Percentiles rank a stretch among this genome's conserved stretches.
These are phyloP conservation scores for Leishmania turanica DNA, from an alignment of 208 protist species.

Conservation along the genomic window DNA sequence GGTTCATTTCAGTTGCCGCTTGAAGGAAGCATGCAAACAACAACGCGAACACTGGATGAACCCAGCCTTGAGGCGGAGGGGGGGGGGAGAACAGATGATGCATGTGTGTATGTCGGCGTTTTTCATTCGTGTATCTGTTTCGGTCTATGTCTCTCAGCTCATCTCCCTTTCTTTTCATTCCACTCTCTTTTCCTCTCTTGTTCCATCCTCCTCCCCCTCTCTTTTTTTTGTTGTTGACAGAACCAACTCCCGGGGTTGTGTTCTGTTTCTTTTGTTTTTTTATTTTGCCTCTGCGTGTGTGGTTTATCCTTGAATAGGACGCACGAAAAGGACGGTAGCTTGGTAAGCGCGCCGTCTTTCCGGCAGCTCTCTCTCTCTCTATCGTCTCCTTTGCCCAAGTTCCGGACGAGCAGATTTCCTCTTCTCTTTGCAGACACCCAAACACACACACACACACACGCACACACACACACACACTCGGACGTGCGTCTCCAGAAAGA, in stretches of 20 bases:
- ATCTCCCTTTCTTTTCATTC: neutral
- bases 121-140: neutral
- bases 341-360: neutral
- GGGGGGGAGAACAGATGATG: neutral
- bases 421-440: neutral
- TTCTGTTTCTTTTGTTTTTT: neutral
- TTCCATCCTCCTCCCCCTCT: neutral
- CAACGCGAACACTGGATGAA: neutral
- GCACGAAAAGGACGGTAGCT: conserved; percentile 6
- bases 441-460: neutral
- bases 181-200: neutral
- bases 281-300: neutral
- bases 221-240: neutral
- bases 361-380: neutral
- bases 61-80: neutral
- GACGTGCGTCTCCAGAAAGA: neutral
- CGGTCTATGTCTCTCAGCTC: neutral
- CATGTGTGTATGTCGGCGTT: neutral
- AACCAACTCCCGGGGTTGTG: neutral
- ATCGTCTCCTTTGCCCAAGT: neutral
- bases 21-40: neutral
- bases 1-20: neutral
- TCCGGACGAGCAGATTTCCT: neutral
- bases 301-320: neutral
- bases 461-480: neutral